Evolutionary conservation across 352 stramenopile genomes (phyloP), one percentile per base, ranked within the genome.

Genomic region (Plasmopara muralis): DNA sequence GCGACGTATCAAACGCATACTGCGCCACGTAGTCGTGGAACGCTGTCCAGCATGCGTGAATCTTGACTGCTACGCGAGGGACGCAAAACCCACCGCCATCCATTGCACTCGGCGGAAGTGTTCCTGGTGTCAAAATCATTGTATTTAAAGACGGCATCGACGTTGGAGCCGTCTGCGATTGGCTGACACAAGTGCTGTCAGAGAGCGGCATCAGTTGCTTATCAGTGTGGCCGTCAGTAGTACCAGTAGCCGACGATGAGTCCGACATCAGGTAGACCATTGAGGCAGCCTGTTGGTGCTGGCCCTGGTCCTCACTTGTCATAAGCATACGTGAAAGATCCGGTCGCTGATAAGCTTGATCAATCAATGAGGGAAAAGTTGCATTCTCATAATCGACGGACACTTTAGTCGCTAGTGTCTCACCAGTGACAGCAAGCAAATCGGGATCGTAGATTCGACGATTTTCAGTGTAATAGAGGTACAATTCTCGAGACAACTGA

Each of bases 401-500:
- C 5, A 43, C 12, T 13, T 42, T 50, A 20, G 30, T 12, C 8
- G 42, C 37, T 41, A 40, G 5, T 16, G 46, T 29, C n/a, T 68
- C 55, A 12, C 52, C 62, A 33, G 39, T 43, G 0, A 67, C 67
- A 14, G 60, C 43, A 9, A 90, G 68, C 35, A 90, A 46, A 12
- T 90, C 79, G 0, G 74, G 74, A 41, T 90, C 75, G 48, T 88
- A 90, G 37, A 87, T 90, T 9, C 79, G 79, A 0, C 79, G 71
- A 48, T 90, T 87, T 50, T 88, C 79, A 13, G 66, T 74, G 69
- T 90, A 90, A 42, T 87, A 85, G 25, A 86, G 39, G 47, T 72
- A 90, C 41, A 90, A 53, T 25, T 88, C 77, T 50, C 77, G 85
- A 12, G 74, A 87, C 18, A 90, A 57, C 39, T 74, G 73, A 41